Conservation (phyloP, 306 rosid species). For the Pterocarpus santalinus region DNA sequence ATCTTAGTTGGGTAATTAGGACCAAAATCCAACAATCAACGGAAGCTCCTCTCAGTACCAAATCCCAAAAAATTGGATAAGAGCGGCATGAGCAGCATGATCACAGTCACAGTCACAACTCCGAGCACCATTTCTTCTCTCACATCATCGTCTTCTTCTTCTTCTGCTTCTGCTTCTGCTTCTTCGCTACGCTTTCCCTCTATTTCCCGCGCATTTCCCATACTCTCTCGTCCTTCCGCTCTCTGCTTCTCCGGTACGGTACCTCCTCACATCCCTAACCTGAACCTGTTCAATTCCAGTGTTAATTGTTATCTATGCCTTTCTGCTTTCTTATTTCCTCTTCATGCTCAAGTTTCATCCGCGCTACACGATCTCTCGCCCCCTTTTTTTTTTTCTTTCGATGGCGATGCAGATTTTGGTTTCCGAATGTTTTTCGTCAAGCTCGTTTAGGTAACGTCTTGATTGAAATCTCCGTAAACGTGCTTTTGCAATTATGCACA, state of each 20-base stretch:
- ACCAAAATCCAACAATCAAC: background rate
- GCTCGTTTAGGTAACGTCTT: background rate
- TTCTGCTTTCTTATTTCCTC: background rate
- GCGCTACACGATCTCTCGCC: background rate
- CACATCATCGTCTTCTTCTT: background rate
- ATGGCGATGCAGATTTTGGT: background rate
- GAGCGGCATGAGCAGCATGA: background rate
- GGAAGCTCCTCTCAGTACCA: background rate
- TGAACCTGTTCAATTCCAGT: background rate
- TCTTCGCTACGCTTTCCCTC: slow-evolving; percentile 22
- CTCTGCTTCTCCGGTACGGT: slow-evolving; percentile 53
- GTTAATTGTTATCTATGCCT: background rate
- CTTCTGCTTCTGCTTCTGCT: background rate
- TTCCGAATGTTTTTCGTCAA: background rate
- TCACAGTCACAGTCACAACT: background rate
- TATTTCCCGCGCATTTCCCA: background rate
- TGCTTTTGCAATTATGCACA: background rate
- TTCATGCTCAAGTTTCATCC: background rate
- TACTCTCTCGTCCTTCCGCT: slow-evolving; percentile 39
- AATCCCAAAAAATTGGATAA: background rate
- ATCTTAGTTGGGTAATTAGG: background rate
- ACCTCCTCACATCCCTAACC: slow-evolving; percentile 16
- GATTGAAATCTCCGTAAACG: background rate
- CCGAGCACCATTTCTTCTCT: background rate
- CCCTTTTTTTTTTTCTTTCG: background rate